phyloP scores from a whole-genome alignment of 2,329 filamentous ascomycete species.

The Pezicula radicicola region DNA sequence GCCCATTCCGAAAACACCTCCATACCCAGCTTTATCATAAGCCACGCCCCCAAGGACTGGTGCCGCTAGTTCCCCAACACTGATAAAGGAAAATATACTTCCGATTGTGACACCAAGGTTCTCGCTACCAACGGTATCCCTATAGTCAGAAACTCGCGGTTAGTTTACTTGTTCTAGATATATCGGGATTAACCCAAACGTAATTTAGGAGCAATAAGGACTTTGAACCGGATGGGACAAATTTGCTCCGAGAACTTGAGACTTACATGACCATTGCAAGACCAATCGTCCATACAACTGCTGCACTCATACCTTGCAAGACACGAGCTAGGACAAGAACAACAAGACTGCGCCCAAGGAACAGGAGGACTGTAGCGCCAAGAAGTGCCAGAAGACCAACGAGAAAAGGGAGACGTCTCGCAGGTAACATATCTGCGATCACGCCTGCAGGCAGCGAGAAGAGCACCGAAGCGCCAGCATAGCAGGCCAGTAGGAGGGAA shows the following conservation, averaged over 20 bases:
- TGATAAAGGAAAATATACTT: constrained; percentile 57
- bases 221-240: too few species aligned
- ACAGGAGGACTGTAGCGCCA: constrained; percentile 63
- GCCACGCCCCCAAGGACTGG: constrained; percentile 58
- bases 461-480: constrained; percentile 49
- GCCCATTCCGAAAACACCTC: constrained; percentile 55
- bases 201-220: too few species aligned
- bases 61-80: constrained; percentile 51
- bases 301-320: constrained; percentile 66
- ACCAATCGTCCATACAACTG: constrained; percentile 72
- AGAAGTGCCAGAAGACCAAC: constrained; percentile 53
- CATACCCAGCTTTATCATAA: constrained; percentile 55
- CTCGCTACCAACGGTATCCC: constrained; percentile 62
- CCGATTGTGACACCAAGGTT: constrained; percentile 61
- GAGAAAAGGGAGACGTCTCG: constrained; percentile 56
- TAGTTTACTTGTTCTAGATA: too few species aligned
- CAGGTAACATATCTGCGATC: constrained; percentile 49
- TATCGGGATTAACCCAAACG: too few species aligned
- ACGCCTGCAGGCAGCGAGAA: constrained; percentile 50
- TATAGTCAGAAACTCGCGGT: too few species aligned
- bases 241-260: too few species aligned
- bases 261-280: constrained; percentile 57
- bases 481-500: constrained; percentile 50
- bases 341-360: constrained; percentile 57
- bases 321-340: constrained; percentile 61